Evolutionary conservation across 1,284 basidiomycete genomes (phyloP), one percentile per base, ranked within the genome.

Genomic region (Marasmius oreades): DNA sequence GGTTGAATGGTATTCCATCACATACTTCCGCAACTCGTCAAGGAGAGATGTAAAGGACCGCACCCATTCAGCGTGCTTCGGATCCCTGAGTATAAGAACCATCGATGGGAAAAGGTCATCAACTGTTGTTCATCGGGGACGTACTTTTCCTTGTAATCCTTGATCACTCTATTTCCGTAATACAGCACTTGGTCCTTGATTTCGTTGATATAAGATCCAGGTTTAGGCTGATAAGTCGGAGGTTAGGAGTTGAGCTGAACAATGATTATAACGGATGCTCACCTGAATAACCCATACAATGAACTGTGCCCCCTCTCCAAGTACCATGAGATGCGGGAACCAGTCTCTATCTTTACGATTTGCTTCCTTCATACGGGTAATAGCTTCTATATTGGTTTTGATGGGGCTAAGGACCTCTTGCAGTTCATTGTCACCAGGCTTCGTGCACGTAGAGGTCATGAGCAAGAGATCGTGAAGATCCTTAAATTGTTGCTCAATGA

Each of bases 211-310:
- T 84, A 91, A 12, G 91, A 86, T 4, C 82, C 93, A 0, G 97
- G 96, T 67, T 92, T 93, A 16, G 85, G 81, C 92, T 95, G 63
- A 34, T 50, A 52, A 37, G 23, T 34, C 36, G 33, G 11, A 56
- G 33, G 37, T 65, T 26, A 64, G 34, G 26, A 33, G 22, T 34
- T 22, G 7, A 44, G 23, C 14, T 14, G n/a, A 48, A 26, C 10
- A 47, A n/a, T n/a, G n/a, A n/a, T n/a, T 37, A 43, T 11, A 34
- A 2, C n/a, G 28, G n/a, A 14, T 12, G 76, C 85, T 70, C 65
- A 94, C 93, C 54, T 88, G 78, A 48, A 88, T 82, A 46, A 99
- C 86, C 96, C 96, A 99, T n/a, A 89, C 95, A 53, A 93, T 84
- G n/a, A 83, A 87, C 8, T 88, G 80, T 1, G 86, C 88, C 12